phyloP scores from a whole-genome alignment of 805 yeast genomes.

The Saccharomycopsis babjevae region DNA sequence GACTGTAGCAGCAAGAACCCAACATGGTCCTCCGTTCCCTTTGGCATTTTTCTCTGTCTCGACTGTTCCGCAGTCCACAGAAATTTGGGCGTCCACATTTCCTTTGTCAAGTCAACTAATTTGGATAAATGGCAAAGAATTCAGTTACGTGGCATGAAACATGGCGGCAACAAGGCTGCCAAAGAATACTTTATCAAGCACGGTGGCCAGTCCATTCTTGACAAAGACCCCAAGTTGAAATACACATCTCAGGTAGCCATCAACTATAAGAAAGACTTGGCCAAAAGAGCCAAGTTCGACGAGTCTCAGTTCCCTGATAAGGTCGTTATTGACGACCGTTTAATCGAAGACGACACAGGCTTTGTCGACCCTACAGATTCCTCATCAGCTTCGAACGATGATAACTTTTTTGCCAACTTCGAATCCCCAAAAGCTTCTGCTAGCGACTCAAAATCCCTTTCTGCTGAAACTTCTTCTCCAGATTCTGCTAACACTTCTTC shows the following conservation, averaged over 20 bases:
- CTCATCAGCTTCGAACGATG: conserved; percentile 28
- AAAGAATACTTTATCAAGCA: conserved; percentile 74
- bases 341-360: conserved; percentile 21
- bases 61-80: conserved; percentile 96
- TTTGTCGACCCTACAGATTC: conserved; percentile 24
- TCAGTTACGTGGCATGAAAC: conserved; percentile 83
- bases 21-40: conserved; percentile 97
- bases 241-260: conserved; percentile 75
- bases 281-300: conserved; percentile 57
- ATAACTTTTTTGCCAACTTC: conserved; percentile 90
- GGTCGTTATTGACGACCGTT: conserved; percentile 51
- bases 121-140: conserved; percentile 91
- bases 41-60: conserved; percentile 83
- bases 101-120: conserved; percentile 86
- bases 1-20: conserved; percentile 93
- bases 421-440: conserved; percentile 60
- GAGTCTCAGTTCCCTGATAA: conserved; percentile 61
- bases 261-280: conserved; percentile 71
- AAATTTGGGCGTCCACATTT: conserved; percentile 89
- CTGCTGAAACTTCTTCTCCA: background rate
- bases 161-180: conserved; percentile 87
- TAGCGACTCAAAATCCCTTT: conserved; percentile 24
- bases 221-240: conserved; percentile 59
- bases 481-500: conserved; percentile 8
- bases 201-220: conserved; percentile 68